A percentile compares a stretch with the other conserved stretches of the same genome.
These are phyloP conservation scores for Limtongozyma cylindracea DNA, from an alignment of 805 yeast genomes.

Conservation along the genomic window DNA sequence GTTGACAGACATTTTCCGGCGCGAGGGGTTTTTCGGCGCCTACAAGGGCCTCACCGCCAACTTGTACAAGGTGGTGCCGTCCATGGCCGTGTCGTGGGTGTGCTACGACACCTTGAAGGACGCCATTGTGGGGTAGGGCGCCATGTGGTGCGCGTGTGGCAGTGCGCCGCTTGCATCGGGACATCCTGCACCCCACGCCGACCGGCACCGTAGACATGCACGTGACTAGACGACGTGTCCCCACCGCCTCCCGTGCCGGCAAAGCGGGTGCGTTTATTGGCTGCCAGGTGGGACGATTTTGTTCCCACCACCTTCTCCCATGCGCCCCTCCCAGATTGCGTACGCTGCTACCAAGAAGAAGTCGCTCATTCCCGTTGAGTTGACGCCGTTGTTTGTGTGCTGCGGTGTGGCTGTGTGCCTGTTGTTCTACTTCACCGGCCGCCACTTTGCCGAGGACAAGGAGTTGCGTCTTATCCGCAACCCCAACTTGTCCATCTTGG, in stretches of 20 bases:
- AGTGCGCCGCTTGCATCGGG: too few species aligned
- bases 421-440: conserved; percentile 16
- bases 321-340: conserved; percentile 15
- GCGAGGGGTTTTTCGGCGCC: conserved; percentile 53
- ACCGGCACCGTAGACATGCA: too few species aligned
- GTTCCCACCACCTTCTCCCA: too few species aligned
- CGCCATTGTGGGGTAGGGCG: conserved; percentile 9
- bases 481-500: conserved; percentile 16
- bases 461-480: conserved; percentile 21
- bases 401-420: conserved; percentile 14
- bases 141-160: too few species aligned
- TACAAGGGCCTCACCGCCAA: conserved; percentile 62
- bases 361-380: conserved; percentile 11
- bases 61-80: conserved; percentile 73
- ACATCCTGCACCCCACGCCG: too few species aligned
- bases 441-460: conserved; percentile 18
- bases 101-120: conserved; percentile 51
- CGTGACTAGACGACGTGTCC: too few species aligned
- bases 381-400: conserved; percentile 21
- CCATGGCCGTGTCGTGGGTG: conserved; percentile 92
- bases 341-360: conserved; percentile 13
- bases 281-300: too few species aligned
- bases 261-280: too few species aligned
- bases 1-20: conserved; percentile 31
- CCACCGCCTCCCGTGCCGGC: too few species aligned